These are phyloP conservation scores for Fusarium duplospermum DNA, from an alignment of 2,329 filamentous ascomycete genomes.

Conservation along the genomic window DNA sequence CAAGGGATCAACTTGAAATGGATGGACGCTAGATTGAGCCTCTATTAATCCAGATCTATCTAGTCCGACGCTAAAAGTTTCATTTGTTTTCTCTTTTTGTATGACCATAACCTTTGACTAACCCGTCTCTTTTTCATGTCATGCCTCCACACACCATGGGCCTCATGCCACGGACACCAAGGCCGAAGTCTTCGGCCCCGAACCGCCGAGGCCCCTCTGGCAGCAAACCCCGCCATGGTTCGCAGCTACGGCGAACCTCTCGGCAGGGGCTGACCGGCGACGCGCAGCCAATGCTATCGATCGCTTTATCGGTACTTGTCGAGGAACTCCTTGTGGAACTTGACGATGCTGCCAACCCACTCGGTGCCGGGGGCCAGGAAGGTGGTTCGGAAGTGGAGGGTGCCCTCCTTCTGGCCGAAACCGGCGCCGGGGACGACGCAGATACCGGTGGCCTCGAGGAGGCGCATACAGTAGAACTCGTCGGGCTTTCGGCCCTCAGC, in stretches of 20 bases:
- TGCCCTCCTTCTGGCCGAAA: constrained; percentile 93
- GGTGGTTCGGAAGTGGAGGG: constrained; percentile 94
- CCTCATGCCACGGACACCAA: constrained; percentile 4
- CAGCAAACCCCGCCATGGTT: constrained; percentile 11
- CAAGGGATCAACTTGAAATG: constrained; percentile 5
- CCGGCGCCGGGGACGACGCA: constrained; percentile 93
- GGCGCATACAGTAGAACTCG: constrained; percentile 91
- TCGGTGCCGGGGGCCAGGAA: constrained; percentile 97
- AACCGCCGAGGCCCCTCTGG: constrained; percentile 16
- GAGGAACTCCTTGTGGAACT: constrained; percentile 95
- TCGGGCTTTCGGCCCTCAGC: constrained; percentile 81
- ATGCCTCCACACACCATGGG: constrained; percentile 9
- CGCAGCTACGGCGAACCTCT: constrained; percentile 3
- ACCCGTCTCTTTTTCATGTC: constrained; percentile 1
- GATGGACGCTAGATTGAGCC: constrained; percentile 32
- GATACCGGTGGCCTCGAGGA: constrained; percentile 94
- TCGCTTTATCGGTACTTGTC: constrained; percentile 73
- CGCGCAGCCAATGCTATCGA: background rate
- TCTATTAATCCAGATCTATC: constrained; percentile 30
- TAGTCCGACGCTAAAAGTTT: constrained; percentile 30
- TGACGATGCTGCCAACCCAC: constrained; percentile 87
- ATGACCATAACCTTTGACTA: background rate
- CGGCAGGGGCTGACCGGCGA: background rate
- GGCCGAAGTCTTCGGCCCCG: constrained; percentile 13
- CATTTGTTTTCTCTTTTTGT: constrained; percentile 3